phyloP scores from a whole-genome alignment of 2,329 filamentous ascomycete species.

The Claviceps africana region DNA sequence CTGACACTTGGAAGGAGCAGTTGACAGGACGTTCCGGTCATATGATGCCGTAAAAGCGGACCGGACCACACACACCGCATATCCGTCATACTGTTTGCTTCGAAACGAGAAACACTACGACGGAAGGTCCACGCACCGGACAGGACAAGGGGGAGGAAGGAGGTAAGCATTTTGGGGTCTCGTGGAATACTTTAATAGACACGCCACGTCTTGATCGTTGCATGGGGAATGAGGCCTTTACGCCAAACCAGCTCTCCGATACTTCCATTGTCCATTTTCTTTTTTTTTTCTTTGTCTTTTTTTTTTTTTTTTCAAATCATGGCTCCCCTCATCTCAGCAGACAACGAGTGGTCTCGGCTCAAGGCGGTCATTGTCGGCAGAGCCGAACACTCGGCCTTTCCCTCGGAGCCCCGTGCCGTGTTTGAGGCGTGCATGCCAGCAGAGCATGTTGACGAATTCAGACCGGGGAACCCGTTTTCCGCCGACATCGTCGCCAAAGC shows the following conservation, averaged over 20 bases:
- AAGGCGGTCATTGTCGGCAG: slow-evolving; percentile 15
- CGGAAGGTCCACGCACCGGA: neutral
- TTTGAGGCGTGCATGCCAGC: slow-evolving; percentile 11
- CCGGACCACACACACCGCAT: no score
- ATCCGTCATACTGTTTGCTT: neutral
- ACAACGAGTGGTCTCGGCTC: slow-evolving; percentile 16
- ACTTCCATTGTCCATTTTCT: neutral
- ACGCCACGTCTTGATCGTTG: neutral
- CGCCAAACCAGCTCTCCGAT: neutral
- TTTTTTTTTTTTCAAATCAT: neutral
- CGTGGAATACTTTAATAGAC: neutral
- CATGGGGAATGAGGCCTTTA: neutral
- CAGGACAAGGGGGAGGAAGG: neutral
- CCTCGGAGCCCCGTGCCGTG: slow-evolving; percentile 12
- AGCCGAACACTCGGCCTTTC: slow-evolving; percentile 13
- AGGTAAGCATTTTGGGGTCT: neutral
- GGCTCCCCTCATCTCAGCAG: slow-evolving; percentile 6
- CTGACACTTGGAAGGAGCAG: no score
- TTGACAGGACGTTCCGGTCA: no score
- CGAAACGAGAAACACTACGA: neutral
- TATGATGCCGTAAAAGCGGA: no score
- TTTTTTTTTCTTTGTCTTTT: no score
- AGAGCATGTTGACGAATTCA: slow-evolving; percentile 7
- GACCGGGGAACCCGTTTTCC: slow-evolving; percentile 11
- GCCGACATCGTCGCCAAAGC: slow-evolving; percentile 12